These are phyloP conservation scores for Aspergillus luchuensis DNA, from an alignment of 2,329 filamentous ascomycete species.

Conservation along the genomic window DNA sequence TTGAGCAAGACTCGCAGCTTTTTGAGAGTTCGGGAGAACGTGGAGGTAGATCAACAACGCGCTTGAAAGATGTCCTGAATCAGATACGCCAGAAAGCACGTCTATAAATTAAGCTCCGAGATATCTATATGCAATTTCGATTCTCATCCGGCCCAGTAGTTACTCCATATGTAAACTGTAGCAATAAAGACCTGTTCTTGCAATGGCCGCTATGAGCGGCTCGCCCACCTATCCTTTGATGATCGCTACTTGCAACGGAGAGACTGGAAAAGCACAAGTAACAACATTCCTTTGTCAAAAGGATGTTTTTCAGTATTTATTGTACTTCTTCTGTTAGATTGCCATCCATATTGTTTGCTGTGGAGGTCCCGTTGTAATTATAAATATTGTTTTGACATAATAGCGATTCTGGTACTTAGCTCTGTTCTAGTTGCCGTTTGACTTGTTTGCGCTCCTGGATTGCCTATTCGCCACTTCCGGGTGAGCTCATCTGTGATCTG, in stretches of 20 bases:
- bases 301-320: not conserved
- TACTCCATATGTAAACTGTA: no score
- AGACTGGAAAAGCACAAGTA: no score
- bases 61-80: constrained; percentile 56
- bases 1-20: constrained; percentile 52
- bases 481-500: constrained; percentile 14
- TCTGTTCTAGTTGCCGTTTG: constrained; percentile 13
- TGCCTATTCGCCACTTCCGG: constrained; percentile 20
- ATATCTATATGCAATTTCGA: not conserved
- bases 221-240: no score
- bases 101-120: not conserved
- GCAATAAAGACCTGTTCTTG: no score
- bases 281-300: no score
- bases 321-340: no score
- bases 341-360: not conserved
- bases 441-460: constrained; percentile 20
- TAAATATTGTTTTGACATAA: not conserved
- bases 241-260: no score
- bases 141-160: no score
- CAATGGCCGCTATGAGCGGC: no score
- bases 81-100: constrained; percentile 33
- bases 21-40: constrained; percentile 52
- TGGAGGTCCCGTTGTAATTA: not conserved
- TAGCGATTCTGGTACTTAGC: not conserved
- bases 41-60: constrained; percentile 55